Evolutionary conservation across 495 filamentous ascomycete species (phyloP).

Genomic region (Chaetomium cochliodes): DNA sequence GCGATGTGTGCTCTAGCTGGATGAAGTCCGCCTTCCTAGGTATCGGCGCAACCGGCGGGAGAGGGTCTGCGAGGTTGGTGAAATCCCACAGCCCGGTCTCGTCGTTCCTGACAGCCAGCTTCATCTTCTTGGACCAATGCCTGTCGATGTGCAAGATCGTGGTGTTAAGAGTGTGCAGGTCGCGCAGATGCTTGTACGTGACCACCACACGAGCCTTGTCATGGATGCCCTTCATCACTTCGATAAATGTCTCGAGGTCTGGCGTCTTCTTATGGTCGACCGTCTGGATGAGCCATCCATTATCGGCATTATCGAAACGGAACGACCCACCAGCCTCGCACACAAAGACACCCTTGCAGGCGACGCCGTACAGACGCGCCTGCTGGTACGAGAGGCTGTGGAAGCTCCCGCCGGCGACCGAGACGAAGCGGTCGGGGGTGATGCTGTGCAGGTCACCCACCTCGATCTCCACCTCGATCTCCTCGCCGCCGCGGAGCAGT

Average conservation of each 20-base stretch:
- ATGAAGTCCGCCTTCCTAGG: conserved; percentile 84
- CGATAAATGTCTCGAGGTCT: conserved; percentile 82
- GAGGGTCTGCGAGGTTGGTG: conserved; percentile 72
- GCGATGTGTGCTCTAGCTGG: conserved; percentile 79
- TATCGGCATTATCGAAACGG: conserved; percentile 83
- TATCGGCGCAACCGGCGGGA: conserved; percentile 69
- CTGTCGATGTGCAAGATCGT: conserved; percentile 89
- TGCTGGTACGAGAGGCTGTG: conserved; percentile 96
- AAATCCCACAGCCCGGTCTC: conserved; percentile 93
- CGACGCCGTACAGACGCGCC: conserved; percentile 87
- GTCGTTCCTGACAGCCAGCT: conserved; percentile 89
- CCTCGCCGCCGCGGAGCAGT: conserved; percentile 83
- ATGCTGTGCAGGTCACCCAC: conserved; percentile 93
- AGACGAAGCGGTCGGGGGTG: conserved; percentile 92
- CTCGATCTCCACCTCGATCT: conserved; percentile 78
- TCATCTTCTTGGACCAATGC: conserved; percentile 94
- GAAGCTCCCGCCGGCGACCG: conserved; percentile 89
- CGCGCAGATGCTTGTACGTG: conserved; percentile 91
- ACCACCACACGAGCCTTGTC: conserved; percentile 88
- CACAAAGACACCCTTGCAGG: conserved; percentile 87
- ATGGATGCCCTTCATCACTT: conserved; percentile 85
- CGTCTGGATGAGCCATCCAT: conserved; percentile 86
- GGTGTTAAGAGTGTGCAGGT: conserved; percentile 91
- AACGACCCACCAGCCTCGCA: conserved; percentile 96
- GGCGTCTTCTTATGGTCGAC: conserved; percentile 87